Evolutionary conservation across 2,329 filamentous ascomycete species (phyloP), one percentile per base, ranked within the genome.

Genomic region (Dactylellina leptospora): DNA sequence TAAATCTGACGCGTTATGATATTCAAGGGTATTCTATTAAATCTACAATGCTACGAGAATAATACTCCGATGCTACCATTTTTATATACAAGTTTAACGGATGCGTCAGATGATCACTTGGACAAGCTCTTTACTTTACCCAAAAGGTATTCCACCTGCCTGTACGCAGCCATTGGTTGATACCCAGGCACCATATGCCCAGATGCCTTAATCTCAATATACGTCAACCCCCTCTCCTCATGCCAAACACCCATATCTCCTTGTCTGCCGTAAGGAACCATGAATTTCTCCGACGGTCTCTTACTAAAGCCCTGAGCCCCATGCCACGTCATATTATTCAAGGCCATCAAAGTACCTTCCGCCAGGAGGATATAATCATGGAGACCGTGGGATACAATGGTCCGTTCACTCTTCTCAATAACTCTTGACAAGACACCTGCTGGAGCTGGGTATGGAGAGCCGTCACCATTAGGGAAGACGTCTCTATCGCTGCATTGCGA

Each of bases 241-340:
- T 90, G 86, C n/a, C 85, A 84, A 0, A 85, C 87, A 0, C 92
- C 92, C 78, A 92, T 82, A 0, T 90, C 82, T 1, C 91, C 91
- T 0, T 84, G 81, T 1, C 75, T 77, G 75, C 88, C 86, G 77
- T 86, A 87, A 0, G 90, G 90, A 0, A 92, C 88, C 78, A 85
- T 91, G 77, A 91, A 88, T 1, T 87, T 86, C 55, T 86, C 83
- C 0, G 78, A 78, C 0, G 90, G 90, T 0, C 80, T 79, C 0
- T 79, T 78, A 74, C 87, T 85, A 82, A 93, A 93, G 0, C 90
- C 91, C 55, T 89, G 85, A 44, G 83, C 78, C 3, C 90, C 90
- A 64, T 86, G 86, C 87, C 87, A 93, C 0, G 89, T 92, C 87
- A 93, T 91, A 81, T 92, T 92, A 78, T 93, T 90, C 68, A 93